Conservation (phyloP, 805 yeast species). For the Candida boidinii region DNA sequence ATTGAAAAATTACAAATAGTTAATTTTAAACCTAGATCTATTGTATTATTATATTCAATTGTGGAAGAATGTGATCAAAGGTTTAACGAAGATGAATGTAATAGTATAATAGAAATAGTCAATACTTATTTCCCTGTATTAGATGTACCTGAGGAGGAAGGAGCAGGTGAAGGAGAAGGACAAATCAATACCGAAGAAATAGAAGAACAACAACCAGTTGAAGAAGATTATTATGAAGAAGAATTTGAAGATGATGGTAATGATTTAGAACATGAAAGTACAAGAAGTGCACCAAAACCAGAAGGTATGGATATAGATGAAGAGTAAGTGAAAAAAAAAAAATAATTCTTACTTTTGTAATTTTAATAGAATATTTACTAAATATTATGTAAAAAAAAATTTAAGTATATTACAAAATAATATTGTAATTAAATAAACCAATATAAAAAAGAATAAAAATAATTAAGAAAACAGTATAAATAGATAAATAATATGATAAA, state of each 20-base stretch:
- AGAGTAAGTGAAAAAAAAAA: too few species aligned
- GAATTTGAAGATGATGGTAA: slow-evolving; percentile 18
- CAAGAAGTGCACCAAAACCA: too few species aligned
- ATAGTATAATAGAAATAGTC: slow-evolving; percentile 48
- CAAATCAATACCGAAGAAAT: background rate
- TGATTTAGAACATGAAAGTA: slow-evolving; percentile 20
- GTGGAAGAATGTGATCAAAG: slow-evolving; percentile 92
- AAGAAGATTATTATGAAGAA: slow-evolving; percentile 14
- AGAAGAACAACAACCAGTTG: slow-evolving; percentile 7
- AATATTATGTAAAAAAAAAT: too few species aligned
- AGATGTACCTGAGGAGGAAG: slow-evolving; percentile 20
- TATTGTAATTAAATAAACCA: too few species aligned
- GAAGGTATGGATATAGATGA: too few species aligned
- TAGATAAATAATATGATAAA: too few species aligned
- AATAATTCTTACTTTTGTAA: too few species aligned
- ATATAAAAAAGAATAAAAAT: too few species aligned
- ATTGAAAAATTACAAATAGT: slow-evolving; percentile 80
- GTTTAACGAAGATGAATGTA: slow-evolving; percentile 59
- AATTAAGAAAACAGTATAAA: too few species aligned
- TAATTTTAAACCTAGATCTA: slow-evolving; percentile 68
- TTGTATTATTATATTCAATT: slow-evolving; percentile 71
- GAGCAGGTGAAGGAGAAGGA: slow-evolving; percentile 10
- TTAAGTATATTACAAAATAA: too few species aligned
- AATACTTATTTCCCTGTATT: slow-evolving; percentile 41
- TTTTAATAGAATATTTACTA: too few species aligned